Evolutionary conservation across 306 rosid species (phyloP).

Genomic region (Trifolium fragiferum): DNA sequence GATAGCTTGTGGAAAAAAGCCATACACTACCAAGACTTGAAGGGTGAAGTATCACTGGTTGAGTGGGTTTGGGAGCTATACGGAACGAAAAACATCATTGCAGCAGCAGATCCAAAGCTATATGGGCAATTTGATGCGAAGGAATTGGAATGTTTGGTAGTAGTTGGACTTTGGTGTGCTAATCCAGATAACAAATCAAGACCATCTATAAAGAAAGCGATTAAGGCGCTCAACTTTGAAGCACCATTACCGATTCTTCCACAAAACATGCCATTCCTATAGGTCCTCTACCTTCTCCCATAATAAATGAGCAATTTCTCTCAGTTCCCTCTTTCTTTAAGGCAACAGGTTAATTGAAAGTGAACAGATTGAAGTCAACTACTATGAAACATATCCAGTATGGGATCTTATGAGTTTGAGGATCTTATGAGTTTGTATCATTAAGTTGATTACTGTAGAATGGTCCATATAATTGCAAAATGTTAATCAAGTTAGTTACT

Average conservation of each 20-base stretch:
- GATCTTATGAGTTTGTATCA: too few species aligned
- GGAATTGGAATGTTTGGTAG: conserved; percentile 36
- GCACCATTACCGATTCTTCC: conserved; percentile 37
- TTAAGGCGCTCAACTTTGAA: conserved; percentile 38
- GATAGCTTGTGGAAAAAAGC: conserved; percentile 56
- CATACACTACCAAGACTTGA: background rate
- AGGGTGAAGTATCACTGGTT: conserved; percentile 21
- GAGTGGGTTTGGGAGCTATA: conserved; percentile 51
- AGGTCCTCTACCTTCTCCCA: background rate
- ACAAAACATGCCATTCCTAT: conserved; percentile 27
- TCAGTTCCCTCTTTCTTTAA: conserved; percentile 5
- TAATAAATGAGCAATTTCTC: background rate
- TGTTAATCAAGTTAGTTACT: too few species aligned
- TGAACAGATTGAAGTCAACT: background rate
- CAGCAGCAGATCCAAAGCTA: conserved; percentile 39
- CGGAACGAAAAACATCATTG: conserved; percentile 18
- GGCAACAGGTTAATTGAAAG: background rate
- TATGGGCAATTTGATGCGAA: conserved; percentile 35
- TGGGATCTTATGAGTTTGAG: too few species aligned
- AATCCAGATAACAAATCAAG: conserved; percentile 29
- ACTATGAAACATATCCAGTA: background rate
- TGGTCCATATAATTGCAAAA: too few species aligned
- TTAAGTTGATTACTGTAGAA: too few species aligned
- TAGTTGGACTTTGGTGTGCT: conserved; percentile 44
- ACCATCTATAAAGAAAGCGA: conserved; percentile 32